phyloP scores from a whole-genome alignment of 108 stramenopile genomes.

The Cylindrotheca closterium region DNA sequence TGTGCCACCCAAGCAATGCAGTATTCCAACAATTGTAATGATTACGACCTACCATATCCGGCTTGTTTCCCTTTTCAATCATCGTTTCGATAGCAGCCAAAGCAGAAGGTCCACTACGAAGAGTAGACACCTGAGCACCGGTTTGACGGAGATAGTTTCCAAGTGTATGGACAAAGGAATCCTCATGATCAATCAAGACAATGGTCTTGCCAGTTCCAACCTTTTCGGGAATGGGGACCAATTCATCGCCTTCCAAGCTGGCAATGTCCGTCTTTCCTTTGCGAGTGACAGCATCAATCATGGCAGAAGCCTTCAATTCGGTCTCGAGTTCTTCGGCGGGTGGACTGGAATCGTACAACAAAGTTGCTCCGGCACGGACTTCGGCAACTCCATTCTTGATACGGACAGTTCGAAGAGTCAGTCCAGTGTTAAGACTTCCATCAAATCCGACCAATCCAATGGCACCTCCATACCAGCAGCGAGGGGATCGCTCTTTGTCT shows the following conservation, averaged over 20 bases:
- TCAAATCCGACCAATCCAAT: slow-evolving; percentile 98
- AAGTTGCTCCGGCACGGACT: slow-evolving; percentile 92
- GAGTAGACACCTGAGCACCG: slow-evolving; percentile 89
- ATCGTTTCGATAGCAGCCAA: slow-evolving; percentile 65
- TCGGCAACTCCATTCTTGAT: slow-evolving; percentile 94
- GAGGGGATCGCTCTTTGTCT: slow-evolving; percentile 90
- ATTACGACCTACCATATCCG: slow-evolving; percentile 66
- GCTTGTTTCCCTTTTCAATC: slow-evolving; percentile 74
- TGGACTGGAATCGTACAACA: slow-evolving; percentile 93
- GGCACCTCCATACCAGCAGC: slow-evolving; percentile 98
- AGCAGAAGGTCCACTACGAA: slow-evolving; percentile 89
- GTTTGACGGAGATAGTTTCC: slow-evolving; percentile 98
- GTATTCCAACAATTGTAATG: not conserved
- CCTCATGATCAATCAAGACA: slow-evolving; percentile 96
- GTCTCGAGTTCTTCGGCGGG: slow-evolving; percentile 94
- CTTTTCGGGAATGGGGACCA: slow-evolving; percentile 24
- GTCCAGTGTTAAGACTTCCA: slow-evolving; percentile 94
- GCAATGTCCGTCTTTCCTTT: slow-evolving; percentile 36
- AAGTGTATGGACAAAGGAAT: slow-evolving; percentile 98
- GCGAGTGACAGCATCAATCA: slow-evolving; percentile 89
- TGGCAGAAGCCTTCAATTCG: slow-evolving; percentile 97
- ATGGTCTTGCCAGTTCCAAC: slow-evolving; percentile 83
- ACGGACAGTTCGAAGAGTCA: slow-evolving; percentile 93
- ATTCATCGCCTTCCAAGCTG: slow-evolving; percentile 4
- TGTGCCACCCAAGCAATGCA: no score